phyloP scores from a whole-genome alignment of 352 stramenopile species.

The Thalassiosira mediterranea region DNA sequence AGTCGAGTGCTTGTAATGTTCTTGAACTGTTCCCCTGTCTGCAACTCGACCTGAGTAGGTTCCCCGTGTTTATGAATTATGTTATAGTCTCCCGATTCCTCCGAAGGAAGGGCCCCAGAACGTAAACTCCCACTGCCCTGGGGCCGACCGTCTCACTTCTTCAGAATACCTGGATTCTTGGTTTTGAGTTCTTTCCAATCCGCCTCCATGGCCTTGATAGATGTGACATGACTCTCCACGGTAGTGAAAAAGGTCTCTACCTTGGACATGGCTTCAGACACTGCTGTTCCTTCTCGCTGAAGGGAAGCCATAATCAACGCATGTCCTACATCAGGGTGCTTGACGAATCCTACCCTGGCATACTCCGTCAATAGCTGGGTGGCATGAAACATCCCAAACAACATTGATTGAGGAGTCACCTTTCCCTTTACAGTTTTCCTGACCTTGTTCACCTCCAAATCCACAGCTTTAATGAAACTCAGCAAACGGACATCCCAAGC shows the following conservation, averaged over 20 bases:
- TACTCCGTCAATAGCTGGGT: neutral
- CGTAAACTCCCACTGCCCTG: neutral
- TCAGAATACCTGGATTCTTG: neutral
- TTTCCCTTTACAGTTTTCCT: too few relatives aligned
- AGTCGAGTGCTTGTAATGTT: neutral
- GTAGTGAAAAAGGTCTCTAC: neutral
- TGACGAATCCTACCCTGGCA: neutral
- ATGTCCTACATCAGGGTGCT: slow-evolving; percentile 3
- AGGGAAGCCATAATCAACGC: slow-evolving; percentile 1
- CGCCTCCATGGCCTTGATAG: neutral
- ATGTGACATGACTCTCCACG: neutral
- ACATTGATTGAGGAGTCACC: too few relatives aligned
- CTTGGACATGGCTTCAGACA: neutral
- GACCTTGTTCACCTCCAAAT: too few relatives aligned
- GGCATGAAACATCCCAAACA: slow-evolving; percentile 12
- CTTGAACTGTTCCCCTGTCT: slow-evolving; percentile 13
- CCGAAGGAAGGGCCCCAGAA: neutral
- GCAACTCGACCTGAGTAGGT: neutral
- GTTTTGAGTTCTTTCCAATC: neutral
- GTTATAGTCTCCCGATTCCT: neutral
- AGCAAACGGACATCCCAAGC: neutral
- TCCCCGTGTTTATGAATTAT: neutral
- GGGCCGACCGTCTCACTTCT: neutral
- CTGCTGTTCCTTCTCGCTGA: neutral
- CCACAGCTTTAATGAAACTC: neutral